phyloP scores from a whole-genome alignment of 208 protist species.

The Trypanosoma scelopori region DNA sequence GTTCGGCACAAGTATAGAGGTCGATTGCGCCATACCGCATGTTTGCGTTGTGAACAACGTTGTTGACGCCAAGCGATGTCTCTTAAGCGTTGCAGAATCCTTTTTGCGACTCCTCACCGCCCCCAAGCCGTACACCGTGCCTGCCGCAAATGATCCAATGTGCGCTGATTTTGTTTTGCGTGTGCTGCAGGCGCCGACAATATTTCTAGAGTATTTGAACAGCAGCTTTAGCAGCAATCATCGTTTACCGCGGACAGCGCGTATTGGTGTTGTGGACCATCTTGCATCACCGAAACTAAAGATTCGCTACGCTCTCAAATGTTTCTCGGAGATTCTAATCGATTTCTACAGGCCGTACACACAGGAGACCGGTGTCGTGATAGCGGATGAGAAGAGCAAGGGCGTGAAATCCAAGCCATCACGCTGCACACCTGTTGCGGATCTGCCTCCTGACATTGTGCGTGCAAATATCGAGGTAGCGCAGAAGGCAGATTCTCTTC shows the following conservation, averaged over 20 bases:
- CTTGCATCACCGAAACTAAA: constrained; percentile 65
- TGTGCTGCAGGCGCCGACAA: constrained; percentile 34
- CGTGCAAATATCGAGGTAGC: constrained; percentile 40
- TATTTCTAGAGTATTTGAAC: constrained; percentile 62
- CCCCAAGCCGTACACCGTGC: constrained; percentile 28
- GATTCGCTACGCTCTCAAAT: constrained; percentile 53
- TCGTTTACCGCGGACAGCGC: constrained; percentile 44
- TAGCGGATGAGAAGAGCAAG: constrained; percentile 40
- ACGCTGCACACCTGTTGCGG: constrained; percentile 43
- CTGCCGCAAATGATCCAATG: constrained; percentile 26
- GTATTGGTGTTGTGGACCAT: constrained; percentile 46
- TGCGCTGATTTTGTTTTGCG: constrained; percentile 32
- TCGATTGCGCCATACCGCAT: constrained; percentile 39
- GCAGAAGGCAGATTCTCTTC: constrained; percentile 7
- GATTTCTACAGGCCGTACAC: constrained; percentile 59
- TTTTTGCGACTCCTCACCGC: constrained; percentile 40
- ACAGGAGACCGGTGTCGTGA: constrained; percentile 36
- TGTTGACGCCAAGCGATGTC: constrained; percentile 20
- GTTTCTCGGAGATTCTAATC: constrained; percentile 63
- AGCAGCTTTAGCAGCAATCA: constrained; percentile 54
- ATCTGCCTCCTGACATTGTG: constrained; percentile 49
- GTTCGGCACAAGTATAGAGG: constrained; percentile 39
- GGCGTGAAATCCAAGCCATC: constrained; percentile 27
- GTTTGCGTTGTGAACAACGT: constrained; percentile 8
- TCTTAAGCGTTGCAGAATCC: constrained; percentile 32